phyloP scores from a whole-genome alignment of 192 early-diverging fungal genomes.

The Chytriomyces sp. region DNA sequence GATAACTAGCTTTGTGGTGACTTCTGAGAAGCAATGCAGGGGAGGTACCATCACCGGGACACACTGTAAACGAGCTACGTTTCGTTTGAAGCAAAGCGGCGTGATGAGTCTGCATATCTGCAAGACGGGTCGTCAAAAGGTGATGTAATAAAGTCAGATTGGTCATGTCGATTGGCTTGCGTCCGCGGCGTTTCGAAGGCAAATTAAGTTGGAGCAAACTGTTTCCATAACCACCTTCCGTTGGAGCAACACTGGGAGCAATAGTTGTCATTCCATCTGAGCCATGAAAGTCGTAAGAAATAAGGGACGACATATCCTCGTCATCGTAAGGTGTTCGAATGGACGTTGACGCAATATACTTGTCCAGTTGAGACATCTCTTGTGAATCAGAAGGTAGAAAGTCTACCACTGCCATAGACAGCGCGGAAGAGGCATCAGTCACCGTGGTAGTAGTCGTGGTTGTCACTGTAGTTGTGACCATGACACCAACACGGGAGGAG shows the following conservation, averaged over 20 bases:
- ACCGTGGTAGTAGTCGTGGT: background rate
- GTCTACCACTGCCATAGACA: background rate
- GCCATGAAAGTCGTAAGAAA: slow-evolving; percentile 29
- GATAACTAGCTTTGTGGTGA: slow-evolving; percentile 18
- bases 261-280: background rate
- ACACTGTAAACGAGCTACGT: too few relatives aligned
- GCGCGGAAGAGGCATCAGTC: background rate
- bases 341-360: background rate
- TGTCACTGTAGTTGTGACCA: background rate
- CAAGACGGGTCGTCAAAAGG: slow-evolving; percentile 24
- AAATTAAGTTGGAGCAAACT: background rate
- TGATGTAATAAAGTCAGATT: slow-evolving; percentile 37
- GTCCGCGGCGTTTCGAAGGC: slow-evolving; percentile 4
- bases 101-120: slow-evolving; percentile 29
- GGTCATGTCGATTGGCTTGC: slow-evolving; percentile 38
- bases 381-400: background rate
- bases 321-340: background rate
- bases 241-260: background rate
- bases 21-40: slow-evolving; percentile 4
- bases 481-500: background rate
- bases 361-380: background rate
- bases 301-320: slow-evolving; percentile 5
- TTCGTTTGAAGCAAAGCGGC: slow-evolving; percentile 3
- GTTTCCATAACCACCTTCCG: background rate
- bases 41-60: too few relatives aligned